phyloP scores from a whole-genome alignment of 2,329 filamentous ascomycete species.

The Xylariales sp. region DNA sequence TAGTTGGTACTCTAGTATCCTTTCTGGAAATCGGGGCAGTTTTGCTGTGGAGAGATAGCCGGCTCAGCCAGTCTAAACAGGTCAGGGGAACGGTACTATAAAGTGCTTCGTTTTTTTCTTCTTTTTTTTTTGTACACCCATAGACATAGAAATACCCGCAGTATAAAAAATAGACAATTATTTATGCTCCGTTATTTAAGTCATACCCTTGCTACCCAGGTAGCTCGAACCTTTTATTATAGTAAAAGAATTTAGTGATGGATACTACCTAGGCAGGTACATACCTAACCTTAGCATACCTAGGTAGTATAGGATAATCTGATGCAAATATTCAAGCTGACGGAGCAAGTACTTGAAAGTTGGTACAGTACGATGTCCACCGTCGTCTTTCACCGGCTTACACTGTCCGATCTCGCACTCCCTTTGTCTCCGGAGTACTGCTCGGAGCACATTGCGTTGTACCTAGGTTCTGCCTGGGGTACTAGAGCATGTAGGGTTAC shows the following conservation, averaged over 20 bases:
- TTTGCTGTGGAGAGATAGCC: slow-evolving; percentile 49
- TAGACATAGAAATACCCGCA: slow-evolving; percentile 7
- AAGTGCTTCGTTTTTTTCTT: neutral
- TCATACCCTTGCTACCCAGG: neutral
- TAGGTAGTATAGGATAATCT: neutral
- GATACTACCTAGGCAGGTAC: neutral
- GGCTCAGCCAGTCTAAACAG: slow-evolving; percentile 49
- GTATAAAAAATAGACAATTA: neutral
- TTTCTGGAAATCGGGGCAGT: slow-evolving; percentile 49
- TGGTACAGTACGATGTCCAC: slow-evolving; percentile 8
- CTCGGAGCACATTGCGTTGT: too few species aligned
- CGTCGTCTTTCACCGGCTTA: neutral
- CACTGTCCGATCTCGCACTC: slow-evolving; percentile 46
- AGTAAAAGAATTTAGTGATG: neutral
- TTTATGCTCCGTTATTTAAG: neutral
- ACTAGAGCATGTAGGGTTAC: slow-evolving; percentile 14
- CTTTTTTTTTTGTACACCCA: slow-evolving; percentile 2
- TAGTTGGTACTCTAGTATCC: slow-evolving; percentile 48
- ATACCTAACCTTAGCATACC: too few species aligned
- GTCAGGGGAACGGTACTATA: slow-evolving; percentile 51
- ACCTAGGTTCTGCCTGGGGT: too few species aligned
- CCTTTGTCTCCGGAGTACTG: neutral
- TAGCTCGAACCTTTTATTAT: neutral
- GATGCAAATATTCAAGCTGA: slow-evolving; percentile 2
- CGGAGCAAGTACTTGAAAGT: slow-evolving; percentile 13